Base-by-base conservation (phyloP, 2,329 filamentous ascomycete species). In the Colletotrichum falcatum region DNA sequence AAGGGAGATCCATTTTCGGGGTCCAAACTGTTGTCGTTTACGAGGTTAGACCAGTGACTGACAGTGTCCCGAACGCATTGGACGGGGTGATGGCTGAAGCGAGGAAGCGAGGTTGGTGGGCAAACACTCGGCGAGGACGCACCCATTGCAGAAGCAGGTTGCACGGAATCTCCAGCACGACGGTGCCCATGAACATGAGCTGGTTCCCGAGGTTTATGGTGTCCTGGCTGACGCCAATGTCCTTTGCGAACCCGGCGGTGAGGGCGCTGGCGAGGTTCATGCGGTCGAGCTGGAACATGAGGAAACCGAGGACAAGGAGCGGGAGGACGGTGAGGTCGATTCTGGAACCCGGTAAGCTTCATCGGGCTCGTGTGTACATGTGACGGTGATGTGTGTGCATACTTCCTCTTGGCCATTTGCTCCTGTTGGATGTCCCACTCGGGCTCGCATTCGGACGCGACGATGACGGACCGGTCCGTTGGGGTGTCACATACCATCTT, bases 141-240 rank as follows among this genome's bases (percentile, higher is more conserved):
- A 79, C 78, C 62, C 70, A 73, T 54, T 81, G 78, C 2, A 85
- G 75, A 2, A 82, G 75, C 72, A 87, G 79, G 72, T 87, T 88
- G n/a, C 82, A 85, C 0, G 85, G 86, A 2, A 88, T 87, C 66
- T 87, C 85, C 1, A 86, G 74, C 2, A 85, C 73, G 2, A 87
- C 83, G 11, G 85, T 85, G 0, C 83, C 84, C 39, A 85, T 77
- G 70, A 85, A 87, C 84, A 87, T 85, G 11, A 87, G 75, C 72
- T 87, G 85, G 66, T 87, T 87, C 0, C 86, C 85, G 0, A 87
- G 74, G 62, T 88, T 88, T 69, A 87, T 82, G 0, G 82, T 85
- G 28, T 81, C 80, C 70, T 86, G 83, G 42, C 78, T 76, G 8
- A 87, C 78, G 0, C 74, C 69, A 37, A 86, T 83, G 44, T 82